Percentiles rank a stretch among this genome's conserved stretches.
Evolutionary conservation across 495 filamentous ascomycete genomes (phyloP).

Genomic region (Tetracladium setigerum): DNA sequence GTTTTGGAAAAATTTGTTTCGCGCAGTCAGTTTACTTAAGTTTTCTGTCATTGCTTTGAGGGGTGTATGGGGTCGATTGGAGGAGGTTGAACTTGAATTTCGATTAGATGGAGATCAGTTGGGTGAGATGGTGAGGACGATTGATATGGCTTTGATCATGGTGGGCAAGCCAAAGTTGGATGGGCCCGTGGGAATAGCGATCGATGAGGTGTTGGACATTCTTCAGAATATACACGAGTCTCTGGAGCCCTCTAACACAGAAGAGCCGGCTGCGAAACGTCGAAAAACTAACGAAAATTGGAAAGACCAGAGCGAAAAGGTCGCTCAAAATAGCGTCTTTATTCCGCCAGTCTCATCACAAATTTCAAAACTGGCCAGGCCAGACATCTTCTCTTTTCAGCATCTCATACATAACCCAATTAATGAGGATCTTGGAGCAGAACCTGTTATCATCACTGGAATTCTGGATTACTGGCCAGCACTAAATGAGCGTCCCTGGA

Average conservation of each 20-base stretch:
- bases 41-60: slow-evolving; percentile 34
- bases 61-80: slow-evolving; percentile 5
- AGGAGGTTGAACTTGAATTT: slow-evolving; percentile 1
- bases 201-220: slow-evolving; percentile 45
- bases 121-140: slow-evolving; percentile 32
- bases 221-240: slow-evolving; percentile 26
- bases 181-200: slow-evolving; percentile 35
- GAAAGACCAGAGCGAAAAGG: neutral
- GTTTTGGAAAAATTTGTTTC: slow-evolving; percentile 73
- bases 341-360: slow-evolving; percentile 24
- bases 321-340: slow-evolving; percentile 1
- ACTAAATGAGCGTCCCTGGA: slow-evolving; percentile 60
- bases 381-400: slow-evolving; percentile 58
- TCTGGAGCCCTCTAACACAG: neutral
- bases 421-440: slow-evolving; percentile 22
- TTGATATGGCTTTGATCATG: slow-evolving; percentile 80
- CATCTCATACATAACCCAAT: slow-evolving; percentile 39
- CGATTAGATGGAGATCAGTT: neutral
- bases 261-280: slow-evolving; percentile 16
- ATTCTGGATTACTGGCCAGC: slow-evolving; percentile 72
- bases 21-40: slow-evolving; percentile 66
- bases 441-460: slow-evolving; percentile 64
- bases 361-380: slow-evolving; percentile 26
- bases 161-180: slow-evolving; percentile 54
- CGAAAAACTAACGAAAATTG: slow-evolving; percentile 9